phyloP scores from a whole-genome alignment of 352 stramenopile genomes.

The Aphanomyces euteiches region DNA sequence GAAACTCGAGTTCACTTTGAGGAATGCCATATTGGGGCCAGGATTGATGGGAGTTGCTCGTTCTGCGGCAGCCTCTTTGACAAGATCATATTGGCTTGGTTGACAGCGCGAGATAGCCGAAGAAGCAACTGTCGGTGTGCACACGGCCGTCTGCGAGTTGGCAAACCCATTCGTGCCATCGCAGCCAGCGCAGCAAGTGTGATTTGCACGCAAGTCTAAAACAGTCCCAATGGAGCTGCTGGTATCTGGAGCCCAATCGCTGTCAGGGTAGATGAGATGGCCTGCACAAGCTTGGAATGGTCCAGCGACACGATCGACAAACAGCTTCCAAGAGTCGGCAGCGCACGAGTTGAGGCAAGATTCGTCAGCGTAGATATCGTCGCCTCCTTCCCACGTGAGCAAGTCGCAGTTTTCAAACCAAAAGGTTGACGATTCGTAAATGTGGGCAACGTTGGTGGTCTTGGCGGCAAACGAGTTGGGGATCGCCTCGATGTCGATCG shows the following conservation, averaged over 20 bases:
- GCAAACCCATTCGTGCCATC: slow-evolving; percentile 5
- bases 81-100: background rate
- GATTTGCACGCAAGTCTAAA: background rate
- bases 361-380: background rate
- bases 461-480: background rate
- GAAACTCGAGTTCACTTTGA: too few species aligned
- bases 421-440: background rate
- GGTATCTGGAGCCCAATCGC: background rate
- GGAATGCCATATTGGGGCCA: too few species aligned
- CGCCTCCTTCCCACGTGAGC: background rate
- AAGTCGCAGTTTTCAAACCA: slow-evolving; percentile 15
- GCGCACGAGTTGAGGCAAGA: background rate
- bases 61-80: too few species aligned
- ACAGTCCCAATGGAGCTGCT: background rate
- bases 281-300: slow-evolving; percentile 9
- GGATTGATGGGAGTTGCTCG: too few species aligned
- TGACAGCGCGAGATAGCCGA: background rate
- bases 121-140: background rate
- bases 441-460: background rate
- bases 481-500: too few species aligned
- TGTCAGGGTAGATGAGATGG: background rate
- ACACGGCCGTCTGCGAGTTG: background rate
- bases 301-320: background rate
- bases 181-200: background rate
- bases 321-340: background rate